Conservation (phyloP, 768 basidiomycete genomes). For the Chiua virens region DNA sequence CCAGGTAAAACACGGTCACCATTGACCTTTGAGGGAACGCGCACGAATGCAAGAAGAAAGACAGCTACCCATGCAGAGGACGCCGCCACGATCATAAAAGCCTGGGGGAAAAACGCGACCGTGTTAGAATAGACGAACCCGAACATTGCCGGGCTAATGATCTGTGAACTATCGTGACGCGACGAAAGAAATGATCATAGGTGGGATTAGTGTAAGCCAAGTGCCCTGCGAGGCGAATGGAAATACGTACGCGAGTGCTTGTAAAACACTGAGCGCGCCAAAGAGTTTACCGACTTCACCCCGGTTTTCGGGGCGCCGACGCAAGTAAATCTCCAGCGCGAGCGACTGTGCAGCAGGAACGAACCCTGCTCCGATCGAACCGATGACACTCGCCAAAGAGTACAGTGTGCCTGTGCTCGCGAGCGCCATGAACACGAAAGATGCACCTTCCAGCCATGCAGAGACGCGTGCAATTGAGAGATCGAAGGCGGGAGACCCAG, state of each 20-base stretch:
- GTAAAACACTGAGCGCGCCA: slow-evolving; percentile 75
- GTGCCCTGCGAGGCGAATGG: neutral
- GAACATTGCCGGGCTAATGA: slow-evolving; percentile 72
- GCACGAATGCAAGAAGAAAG: slow-evolving; percentile 47
- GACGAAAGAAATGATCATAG: neutral
- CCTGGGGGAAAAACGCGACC: slow-evolving; percentile 65
- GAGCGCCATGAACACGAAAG: slow-evolving; percentile 51
- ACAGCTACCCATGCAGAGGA: slow-evolving; percentile 42
- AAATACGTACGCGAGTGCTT: slow-evolving; percentile 56
- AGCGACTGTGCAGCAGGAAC: slow-evolving; percentile 69
- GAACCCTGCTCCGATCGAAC: slow-evolving; percentile 63
- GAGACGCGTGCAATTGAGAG: slow-evolving; percentile 66
- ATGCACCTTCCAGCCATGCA: slow-evolving; percentile 51
- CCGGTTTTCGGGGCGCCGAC: slow-evolving; percentile 41
- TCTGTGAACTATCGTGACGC: slow-evolving; percentile 47
- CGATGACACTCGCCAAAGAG: slow-evolving; percentile 46
- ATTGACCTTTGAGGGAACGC: slow-evolving; percentile 28
- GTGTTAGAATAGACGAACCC: slow-evolving; percentile 71
- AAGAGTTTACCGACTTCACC: slow-evolving; percentile 74
- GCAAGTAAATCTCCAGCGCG: slow-evolving; percentile 63
- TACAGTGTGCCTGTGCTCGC: slow-evolving; percentile 50
- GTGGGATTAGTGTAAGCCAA: neutral
- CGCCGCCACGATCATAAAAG: slow-evolving; percentile 63
- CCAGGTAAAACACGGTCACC: neutral
- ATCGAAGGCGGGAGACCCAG: slow-evolving; percentile 59